Percentiles rank a stretch among this genome's conserved stretches.
Conservation (phyloP, 1,284 basidiomycete genomes). For the Hypsizygus ulmarius region DNA sequence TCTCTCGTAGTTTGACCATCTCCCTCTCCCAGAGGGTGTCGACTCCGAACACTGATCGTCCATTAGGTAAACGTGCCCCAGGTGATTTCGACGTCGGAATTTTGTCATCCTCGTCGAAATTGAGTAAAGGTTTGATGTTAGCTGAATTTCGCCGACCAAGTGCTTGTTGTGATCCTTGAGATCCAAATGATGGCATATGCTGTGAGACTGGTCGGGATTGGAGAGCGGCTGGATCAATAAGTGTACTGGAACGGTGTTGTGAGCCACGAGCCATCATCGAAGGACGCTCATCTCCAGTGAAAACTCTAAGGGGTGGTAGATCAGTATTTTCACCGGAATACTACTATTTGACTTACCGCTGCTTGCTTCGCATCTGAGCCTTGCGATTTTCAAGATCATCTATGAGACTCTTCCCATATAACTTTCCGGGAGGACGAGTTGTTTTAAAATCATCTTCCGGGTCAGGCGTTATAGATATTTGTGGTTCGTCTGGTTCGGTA, state of each 20-base stretch:
- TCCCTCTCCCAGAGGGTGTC: slow-evolving; percentile 82
- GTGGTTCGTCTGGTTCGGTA: slow-evolving; percentile 38
- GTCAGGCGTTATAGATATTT: slow-evolving; percentile 33
- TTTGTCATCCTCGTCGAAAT: slow-evolving; percentile 52
- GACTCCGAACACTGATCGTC: slow-evolving; percentile 77
- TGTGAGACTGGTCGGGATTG: slow-evolving; percentile 44
- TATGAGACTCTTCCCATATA: slow-evolving; percentile 77
- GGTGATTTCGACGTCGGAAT: slow-evolving; percentile 25
- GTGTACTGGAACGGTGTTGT: slow-evolving; percentile 53
- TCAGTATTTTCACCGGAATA: slow-evolving; percentile 1
- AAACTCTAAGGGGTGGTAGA: slow-evolving; percentile 46
- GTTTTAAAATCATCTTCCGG: slow-evolving; percentile 39
- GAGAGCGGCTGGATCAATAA: slow-evolving; percentile 70
- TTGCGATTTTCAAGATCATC: slow-evolving; percentile 78
- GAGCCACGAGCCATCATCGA: slow-evolving; percentile 78
- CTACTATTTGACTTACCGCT: slow-evolving; percentile 49
- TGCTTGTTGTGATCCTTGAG: slow-evolving; percentile 31
- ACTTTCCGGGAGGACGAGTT: slow-evolving; percentile 65
- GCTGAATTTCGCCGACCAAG: slow-evolving; percentile 48
- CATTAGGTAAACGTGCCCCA: slow-evolving; percentile 35
- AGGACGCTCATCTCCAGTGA: slow-evolving; percentile 73
- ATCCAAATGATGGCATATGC: slow-evolving; percentile 40
- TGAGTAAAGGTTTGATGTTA: slow-evolving; percentile 56
- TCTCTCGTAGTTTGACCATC: slow-evolving; percentile 67
- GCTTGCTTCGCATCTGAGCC: slow-evolving; percentile 68